These are phyloP conservation scores for Candida golubevii DNA, from an alignment of 805 yeast species.

Conservation along the genomic window DNA sequence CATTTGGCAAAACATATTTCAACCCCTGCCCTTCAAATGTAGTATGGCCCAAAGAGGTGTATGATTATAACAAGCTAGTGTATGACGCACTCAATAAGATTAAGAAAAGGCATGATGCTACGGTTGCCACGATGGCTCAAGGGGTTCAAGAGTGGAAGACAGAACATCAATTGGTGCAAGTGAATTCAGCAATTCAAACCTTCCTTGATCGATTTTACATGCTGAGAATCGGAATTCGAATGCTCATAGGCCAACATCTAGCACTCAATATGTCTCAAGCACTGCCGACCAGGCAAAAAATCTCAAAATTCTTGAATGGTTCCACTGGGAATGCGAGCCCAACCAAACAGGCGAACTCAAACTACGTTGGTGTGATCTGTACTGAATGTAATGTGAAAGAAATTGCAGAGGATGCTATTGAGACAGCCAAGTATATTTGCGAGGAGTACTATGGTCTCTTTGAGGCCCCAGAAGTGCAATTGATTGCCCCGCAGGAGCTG, in stretches of 20 bases:
- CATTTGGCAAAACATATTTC: conserved; percentile 45
- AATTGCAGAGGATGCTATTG: conserved; percentile 82
- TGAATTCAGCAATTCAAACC: conserved; percentile 70
- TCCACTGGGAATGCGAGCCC: conserved; percentile 11
- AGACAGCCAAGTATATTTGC: conserved; percentile 84
- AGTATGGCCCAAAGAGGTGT: conserved; percentile 71
- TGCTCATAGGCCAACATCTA: conserved; percentile 92
- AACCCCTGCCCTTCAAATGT: conserved; percentile 51
- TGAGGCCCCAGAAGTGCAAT: conserved; percentile 79
- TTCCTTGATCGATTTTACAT: conserved; percentile 84
- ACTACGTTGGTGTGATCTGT: conserved; percentile 87
- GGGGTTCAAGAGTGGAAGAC: conserved; percentile 90
- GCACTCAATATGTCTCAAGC: conserved; percentile 70
- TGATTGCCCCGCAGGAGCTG: conserved; percentile 68
- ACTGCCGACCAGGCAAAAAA: conserved; percentile 36
- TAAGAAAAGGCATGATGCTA: conserved; percentile 85
- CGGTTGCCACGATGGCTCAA: conserved; percentile 86
- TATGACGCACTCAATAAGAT: conserved; percentile 63
- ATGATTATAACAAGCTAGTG: conserved; percentile 64
- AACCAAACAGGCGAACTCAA: conserved; percentile 27
- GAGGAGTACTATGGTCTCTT: conserved; percentile 85
- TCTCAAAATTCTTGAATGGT: conserved; percentile 35
- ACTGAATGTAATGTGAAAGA: conserved; percentile 80
- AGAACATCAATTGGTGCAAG: conserved; percentile 41
- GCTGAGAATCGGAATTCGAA: conserved; percentile 88